phyloP scores from a whole-genome alignment of 768 basidiomycete species.

The Austroboletus festivus region DNA sequence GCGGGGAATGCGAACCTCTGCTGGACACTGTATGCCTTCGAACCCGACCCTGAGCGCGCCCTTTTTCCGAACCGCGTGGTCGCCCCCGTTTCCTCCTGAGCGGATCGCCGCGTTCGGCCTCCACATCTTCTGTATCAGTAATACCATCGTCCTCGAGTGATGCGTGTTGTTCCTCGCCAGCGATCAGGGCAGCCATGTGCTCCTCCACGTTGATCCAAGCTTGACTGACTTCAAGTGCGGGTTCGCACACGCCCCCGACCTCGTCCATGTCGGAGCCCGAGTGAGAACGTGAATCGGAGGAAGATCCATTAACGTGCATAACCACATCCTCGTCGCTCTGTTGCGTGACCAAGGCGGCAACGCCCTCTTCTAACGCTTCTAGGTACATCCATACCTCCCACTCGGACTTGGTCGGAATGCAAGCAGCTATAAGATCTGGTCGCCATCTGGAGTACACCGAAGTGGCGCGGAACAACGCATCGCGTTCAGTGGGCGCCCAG shows the following conservation, averaged over 20 bases:
- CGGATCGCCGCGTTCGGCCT: not conserved
- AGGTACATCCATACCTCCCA: conserved; percentile 71
- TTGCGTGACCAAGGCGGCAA: conserved; percentile 12
- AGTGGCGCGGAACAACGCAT: conserved; percentile 68
- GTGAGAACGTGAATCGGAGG: conserved; percentile 28
- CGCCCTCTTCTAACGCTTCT: conserved; percentile 42
- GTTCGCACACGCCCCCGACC: conserved; percentile 12
- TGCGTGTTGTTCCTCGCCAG: conserved; percentile 9
- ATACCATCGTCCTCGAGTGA: not conserved
- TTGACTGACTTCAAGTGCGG: conserved; percentile 37
- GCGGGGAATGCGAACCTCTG: not conserved
- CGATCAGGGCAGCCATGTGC: conserved; percentile 27
- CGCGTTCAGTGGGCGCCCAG: conserved; percentile 72
- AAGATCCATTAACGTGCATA: not conserved
- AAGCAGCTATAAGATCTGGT: conserved; percentile 72
- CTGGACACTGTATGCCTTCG: not conserved
- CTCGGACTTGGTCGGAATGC: conserved; percentile 61
- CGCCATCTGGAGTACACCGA: conserved; percentile 64
- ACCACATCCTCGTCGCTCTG: conserved; percentile 8
- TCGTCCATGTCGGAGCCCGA: conserved; percentile 3
- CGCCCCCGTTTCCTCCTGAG: conserved; percentile 15
- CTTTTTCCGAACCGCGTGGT: not conserved
- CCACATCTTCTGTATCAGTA: not conserved
- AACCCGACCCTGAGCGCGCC: not conserved
- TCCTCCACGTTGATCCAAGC: conserved; percentile 35